Conservation (phyloP, 768 basidiomycete species). For the Phaffia tasmanica region DNA sequence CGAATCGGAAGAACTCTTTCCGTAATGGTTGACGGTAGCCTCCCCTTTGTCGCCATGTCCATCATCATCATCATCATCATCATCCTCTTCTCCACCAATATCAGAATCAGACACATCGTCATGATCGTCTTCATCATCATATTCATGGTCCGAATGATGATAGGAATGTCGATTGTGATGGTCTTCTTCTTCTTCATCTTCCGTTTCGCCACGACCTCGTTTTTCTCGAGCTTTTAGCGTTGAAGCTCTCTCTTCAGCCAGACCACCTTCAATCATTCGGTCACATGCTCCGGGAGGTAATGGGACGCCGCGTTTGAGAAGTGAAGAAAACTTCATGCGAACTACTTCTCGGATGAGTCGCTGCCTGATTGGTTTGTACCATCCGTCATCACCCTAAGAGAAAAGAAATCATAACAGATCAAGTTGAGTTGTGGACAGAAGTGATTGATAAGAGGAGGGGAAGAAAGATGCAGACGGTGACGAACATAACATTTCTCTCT, state of each 20-base stretch:
- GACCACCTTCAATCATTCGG: constrained; percentile 1
- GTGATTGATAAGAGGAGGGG: background rate
- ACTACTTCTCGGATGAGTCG: constrained; percentile 20
- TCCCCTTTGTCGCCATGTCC: constrained; percentile 24
- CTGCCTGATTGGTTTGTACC: constrained; percentile 14
- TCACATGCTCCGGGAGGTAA: constrained; percentile 6
- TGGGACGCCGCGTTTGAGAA: background rate
- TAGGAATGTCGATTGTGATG: no score
- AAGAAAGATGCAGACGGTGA: constrained; percentile 19
- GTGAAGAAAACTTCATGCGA: constrained; percentile 15
- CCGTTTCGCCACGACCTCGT: background rate
- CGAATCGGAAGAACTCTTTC: constrained; percentile 6
- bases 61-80: constrained; percentile 24
- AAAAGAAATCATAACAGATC: background rate
- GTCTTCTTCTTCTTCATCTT: background rate
- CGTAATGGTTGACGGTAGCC: constrained; percentile 25
- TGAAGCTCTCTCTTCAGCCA: constrained; percentile 4
- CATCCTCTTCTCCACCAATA: constrained; percentile 25
- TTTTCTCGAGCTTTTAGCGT: no score
- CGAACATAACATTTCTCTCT: constrained; percentile 65
- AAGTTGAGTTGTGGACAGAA: background rate
- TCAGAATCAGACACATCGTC: constrained; percentile 1
- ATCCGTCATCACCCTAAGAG: constrained; percentile 18
- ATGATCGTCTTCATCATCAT: constrained; percentile 50
- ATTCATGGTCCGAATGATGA: no score